These are phyloP conservation scores for Dioszegia aurantiaca DNA, from an alignment of 768 basidiomycete genomes.

Conservation along the genomic window DNA sequence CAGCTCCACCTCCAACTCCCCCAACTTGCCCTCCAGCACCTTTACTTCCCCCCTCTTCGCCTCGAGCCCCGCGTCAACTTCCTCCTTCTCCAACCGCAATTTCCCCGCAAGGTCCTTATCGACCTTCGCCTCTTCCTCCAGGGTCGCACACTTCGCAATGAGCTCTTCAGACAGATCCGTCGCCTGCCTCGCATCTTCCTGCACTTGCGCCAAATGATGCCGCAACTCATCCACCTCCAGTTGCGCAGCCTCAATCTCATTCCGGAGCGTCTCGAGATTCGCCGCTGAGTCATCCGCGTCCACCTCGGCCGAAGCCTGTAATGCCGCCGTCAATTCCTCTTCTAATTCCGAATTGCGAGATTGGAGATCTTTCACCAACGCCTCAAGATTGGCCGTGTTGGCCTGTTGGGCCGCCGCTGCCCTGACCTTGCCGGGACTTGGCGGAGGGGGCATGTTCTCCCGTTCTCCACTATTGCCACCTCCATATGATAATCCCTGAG, in stretches of 20 bases:
- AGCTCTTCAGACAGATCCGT: slow-evolving; percentile 56
- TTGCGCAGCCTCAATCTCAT: slow-evolving; percentile 33
- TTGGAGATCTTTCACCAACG: slow-evolving; percentile 66
- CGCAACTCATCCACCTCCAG: slow-evolving; percentile 32
- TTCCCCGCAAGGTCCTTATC: slow-evolving; percentile 29
- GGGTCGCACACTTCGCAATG: slow-evolving; percentile 55
- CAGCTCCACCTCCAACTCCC: slow-evolving; percentile 55
- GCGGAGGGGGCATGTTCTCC: slow-evolving; percentile 49
- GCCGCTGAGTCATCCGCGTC: background rate
- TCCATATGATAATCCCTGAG: slow-evolving; percentile 1
- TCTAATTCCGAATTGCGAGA: slow-evolving; percentile 45
- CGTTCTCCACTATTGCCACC: background rate
- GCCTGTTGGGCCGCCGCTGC: slow-evolving; percentile 18
- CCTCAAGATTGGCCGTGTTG: slow-evolving; percentile 59
- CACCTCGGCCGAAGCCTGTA: background rate
- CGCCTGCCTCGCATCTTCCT: slow-evolving; percentile 36
- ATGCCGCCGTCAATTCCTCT: slow-evolving; percentile 12
- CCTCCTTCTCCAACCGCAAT: slow-evolving; percentile 36
- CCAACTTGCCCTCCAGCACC: slow-evolving; percentile 58
- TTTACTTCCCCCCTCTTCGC: slow-evolving; percentile 57
- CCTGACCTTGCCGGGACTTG: slow-evolving; percentile 53
- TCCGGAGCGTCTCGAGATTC: slow-evolving; percentile 36
- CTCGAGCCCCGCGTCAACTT: slow-evolving; percentile 44
- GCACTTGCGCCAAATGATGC: slow-evolving; percentile 27
- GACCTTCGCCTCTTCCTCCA: slow-evolving; percentile 19